These are phyloP conservation scores for Zea mays DNA, from an alignment of 176 grass and related monocot genomes.

Conservation along the genomic window DNA sequence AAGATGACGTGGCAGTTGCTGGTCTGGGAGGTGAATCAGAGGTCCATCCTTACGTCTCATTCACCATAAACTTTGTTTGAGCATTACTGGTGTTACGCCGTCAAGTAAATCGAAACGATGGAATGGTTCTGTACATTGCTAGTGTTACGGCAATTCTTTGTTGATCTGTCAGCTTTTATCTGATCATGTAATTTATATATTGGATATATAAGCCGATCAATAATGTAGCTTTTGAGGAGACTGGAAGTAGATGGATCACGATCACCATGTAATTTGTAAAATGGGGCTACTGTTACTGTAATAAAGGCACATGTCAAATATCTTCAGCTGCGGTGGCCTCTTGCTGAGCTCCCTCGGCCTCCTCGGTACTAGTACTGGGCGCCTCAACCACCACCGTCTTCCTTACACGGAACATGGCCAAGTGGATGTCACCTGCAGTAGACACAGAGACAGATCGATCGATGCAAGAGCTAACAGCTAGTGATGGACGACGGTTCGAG, in stretches of 20 bases:
- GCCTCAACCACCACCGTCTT: slow-evolving; percentile 39
- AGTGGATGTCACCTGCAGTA: slow-evolving; percentile 54
- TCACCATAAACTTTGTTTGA: slow-evolving; percentile 88
- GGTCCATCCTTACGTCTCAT: slow-evolving; percentile 85
- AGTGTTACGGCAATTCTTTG: slow-evolving; percentile 39
- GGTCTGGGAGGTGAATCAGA: slow-evolving; percentile 83
- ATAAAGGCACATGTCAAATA: slow-evolving; percentile 24
- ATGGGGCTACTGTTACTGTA: neutral
- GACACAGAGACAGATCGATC: no score
- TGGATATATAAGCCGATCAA: slow-evolving; percentile 34
- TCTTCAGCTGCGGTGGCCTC: slow-evolving; percentile 30
- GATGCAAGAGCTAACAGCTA: no score
- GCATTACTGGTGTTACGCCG: neutral
- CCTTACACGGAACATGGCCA: slow-evolving; percentile 70
- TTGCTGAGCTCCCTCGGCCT: slow-evolving; percentile 12
- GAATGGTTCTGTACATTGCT: slow-evolving; percentile 50
- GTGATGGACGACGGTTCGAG: no score
- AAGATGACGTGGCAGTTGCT: slow-evolving; percentile 63
- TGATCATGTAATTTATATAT: slow-evolving; percentile 40
- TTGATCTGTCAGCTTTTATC: slow-evolving; percentile 22
- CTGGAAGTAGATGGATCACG: slow-evolving; percentile 3
- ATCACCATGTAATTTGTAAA: slow-evolving; percentile 2
- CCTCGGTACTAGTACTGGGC: neutral
- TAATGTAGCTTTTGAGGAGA: slow-evolving; percentile 45
- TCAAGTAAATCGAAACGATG: slow-evolving; percentile 26